Evolutionary conservation across 192 early-diverging fungal species (phyloP).

Genomic region (Entophlyctis luteolus): DNA sequence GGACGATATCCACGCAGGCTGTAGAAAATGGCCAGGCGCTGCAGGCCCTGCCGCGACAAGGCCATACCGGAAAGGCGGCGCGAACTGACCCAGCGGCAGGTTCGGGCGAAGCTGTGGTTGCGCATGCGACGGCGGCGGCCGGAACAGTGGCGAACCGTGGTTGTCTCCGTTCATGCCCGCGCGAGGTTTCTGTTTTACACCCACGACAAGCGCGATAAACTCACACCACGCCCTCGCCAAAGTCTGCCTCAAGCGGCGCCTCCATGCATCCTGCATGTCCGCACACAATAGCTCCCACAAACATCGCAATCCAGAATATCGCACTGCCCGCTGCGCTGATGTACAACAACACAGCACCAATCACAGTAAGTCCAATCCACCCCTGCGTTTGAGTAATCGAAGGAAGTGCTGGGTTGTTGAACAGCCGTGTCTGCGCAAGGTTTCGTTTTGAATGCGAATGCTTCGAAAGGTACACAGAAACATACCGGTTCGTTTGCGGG

Average conservation of each 20-base stretch:
- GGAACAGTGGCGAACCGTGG: too few relatives aligned
- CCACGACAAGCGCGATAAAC: conserved; percentile 15
- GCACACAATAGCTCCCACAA: conserved; percentile 26
- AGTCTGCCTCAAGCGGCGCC: conserved; percentile 42
- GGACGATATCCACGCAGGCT: too few relatives aligned
- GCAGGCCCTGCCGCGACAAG: too few relatives aligned
- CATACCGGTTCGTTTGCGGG: conserved; percentile 14
- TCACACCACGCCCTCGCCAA: conserved; percentile 8
- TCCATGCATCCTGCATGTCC: conserved; percentile 48
- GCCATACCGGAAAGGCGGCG: too few relatives aligned
- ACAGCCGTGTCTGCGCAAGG: neutral
- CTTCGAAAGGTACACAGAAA: too few relatives aligned
- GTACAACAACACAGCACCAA: conserved; percentile 32
- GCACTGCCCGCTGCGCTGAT: conserved; percentile 31
- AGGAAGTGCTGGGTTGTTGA: conserved; percentile 1
- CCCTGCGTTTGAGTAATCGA: conserved; percentile 39
- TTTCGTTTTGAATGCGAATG: neutral
- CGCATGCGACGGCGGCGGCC: too few relatives aligned
- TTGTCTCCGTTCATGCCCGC: too few relatives aligned
- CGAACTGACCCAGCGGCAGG: too few relatives aligned
- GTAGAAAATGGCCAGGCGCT: too few relatives aligned
- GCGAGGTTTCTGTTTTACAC: too few relatives aligned
- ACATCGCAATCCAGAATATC: conserved; percentile 39
- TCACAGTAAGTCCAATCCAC: conserved; percentile 34
- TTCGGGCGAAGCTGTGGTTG: too few relatives aligned